These are phyloP conservation scores for Hansenula sp. DNA, from an alignment of 1,139 yeast genomes.

Conservation along the genomic window DNA sequence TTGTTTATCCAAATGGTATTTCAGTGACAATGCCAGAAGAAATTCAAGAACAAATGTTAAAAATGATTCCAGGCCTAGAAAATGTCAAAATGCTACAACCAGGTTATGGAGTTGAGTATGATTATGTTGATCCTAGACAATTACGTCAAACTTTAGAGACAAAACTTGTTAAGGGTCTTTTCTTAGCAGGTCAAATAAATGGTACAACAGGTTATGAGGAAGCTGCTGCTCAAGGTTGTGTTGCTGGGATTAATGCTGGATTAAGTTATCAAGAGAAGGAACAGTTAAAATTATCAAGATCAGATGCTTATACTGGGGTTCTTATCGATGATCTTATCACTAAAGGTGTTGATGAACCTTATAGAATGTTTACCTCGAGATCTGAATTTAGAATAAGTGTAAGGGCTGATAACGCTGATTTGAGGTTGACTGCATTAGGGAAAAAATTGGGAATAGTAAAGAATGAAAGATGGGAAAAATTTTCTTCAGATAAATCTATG, in stretches of 20 bases:
- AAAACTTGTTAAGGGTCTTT: constrained; percentile 71
- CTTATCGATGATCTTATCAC: constrained; percentile 91
- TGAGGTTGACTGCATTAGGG: constrained; percentile 72
- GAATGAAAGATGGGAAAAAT: constrained; percentile 52
- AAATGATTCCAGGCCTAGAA: constrained; percentile 84
- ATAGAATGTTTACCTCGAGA: constrained; percentile 95
- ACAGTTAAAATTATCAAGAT: constrained; percentile 57
- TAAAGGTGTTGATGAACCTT: constrained; percentile 96
- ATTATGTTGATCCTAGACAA: constrained; percentile 92
- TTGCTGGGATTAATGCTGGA: constrained; percentile 92
- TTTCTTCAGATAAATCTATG: constrained; percentile 38
- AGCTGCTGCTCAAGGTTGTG: constrained; percentile 94
- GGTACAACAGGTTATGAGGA: constrained; percentile 99
- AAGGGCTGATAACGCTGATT: constrained; percentile 92
- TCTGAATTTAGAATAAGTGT: constrained; percentile 89
- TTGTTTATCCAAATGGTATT: constrained; percentile 94
- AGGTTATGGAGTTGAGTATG: constrained; percentile 98
- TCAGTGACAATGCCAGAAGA: constrained; percentile 97
- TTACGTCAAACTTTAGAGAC: constrained; percentile 76
- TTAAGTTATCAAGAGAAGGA: constrained; percentile 33
- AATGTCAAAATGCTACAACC: constrained; percentile 86
- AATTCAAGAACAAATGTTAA: constrained; percentile 70
- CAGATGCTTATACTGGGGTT: constrained; percentile 90
- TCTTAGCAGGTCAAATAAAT: constrained; percentile 93
- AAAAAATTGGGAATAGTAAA: constrained; percentile 62